Base-by-base conservation (phyloP, 345 rosid genomes). In the Euclidium syriacum region DNA sequence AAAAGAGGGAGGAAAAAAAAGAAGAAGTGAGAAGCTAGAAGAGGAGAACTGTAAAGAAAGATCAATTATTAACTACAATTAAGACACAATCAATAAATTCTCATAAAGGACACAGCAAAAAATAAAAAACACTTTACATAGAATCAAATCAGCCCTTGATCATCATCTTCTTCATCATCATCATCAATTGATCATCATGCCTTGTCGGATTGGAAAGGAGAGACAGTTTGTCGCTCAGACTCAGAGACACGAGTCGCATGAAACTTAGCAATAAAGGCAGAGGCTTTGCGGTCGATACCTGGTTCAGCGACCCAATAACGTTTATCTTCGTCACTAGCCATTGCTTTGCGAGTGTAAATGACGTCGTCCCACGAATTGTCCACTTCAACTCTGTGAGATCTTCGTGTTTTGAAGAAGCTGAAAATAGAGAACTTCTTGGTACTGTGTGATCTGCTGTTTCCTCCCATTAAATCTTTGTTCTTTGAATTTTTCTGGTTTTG, bases 261-360 rank as follows among this genome's bases (percentile, higher is more conserved):
- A 63, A 80, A 76, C 72, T 76, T 83, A 44, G 73, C 75, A 4
- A 80, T 83, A 55, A 74, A 78, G 39, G 62, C 77, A 6, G 78
- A 66, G 18, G 87, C 85, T 67, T 64, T 80, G 18, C 79, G 52
- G 67, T 80, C 85, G 14, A 83, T 78, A n/a, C 81, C 83, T 9
- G 80, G 81, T 44, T 74, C 78, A 2, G 76, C 83, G 7, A 78
- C 81, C 70, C 77, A 72, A 20, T 44, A 5, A 14, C 75, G 67
- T 15, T 47, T 67, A 73, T 83, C 85, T 8, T 78, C 77, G 41
- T 83, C 83, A 32, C 85, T 74, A 0, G 83, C 73, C 74, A 77
- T 66, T 43, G 77, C 73, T 62, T 80, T 80, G 12, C 68, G 50
- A 2, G 69, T 58, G 30, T 64, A 59, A 55, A 27, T 43, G 26